phyloP scores from a whole-genome alignment of 2,329 filamentous ascomycete species.

The Thyridium curvatum region DNA sequence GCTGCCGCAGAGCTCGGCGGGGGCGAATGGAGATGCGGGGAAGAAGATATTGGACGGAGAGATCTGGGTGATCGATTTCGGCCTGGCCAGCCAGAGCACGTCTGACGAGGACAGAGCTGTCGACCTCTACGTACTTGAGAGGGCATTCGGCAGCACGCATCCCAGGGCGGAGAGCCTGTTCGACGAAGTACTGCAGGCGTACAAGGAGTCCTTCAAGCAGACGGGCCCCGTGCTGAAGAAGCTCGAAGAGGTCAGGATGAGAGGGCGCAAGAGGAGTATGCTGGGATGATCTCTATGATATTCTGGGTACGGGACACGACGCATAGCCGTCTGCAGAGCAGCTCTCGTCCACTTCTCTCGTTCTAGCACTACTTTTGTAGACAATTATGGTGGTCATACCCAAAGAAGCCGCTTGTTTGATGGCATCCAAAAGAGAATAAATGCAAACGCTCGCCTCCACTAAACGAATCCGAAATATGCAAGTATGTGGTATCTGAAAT shows the following conservation, averaged over 20 bases:
- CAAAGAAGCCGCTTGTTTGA: not conserved
- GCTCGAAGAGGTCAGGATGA: slow-evolving; percentile 86
- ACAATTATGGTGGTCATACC: slow-evolving; percentile 1
- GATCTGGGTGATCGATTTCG: slow-evolving; percentile 90
- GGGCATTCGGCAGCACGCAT: slow-evolving; percentile 93
- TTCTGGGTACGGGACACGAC: too few relatives aligned
- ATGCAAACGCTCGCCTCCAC: too few relatives aligned
- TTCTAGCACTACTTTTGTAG: too few relatives aligned
- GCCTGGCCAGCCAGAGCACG: slow-evolving; percentile 72
- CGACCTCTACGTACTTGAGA: slow-evolving; percentile 90
- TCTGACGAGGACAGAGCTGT: slow-evolving; percentile 93
- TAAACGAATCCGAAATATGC: too few relatives aligned
- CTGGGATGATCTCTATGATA: slow-evolving; percentile 53
- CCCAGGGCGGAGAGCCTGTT: slow-evolving; percentile 77
- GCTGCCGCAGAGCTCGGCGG: slow-evolving; percentile 10
- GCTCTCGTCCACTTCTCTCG: too few relatives aligned
- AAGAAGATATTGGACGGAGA: slow-evolving; percentile 53
- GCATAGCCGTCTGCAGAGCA: too few relatives aligned
- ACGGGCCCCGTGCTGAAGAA: slow-evolving; percentile 69
- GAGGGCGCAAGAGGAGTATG: slow-evolving; percentile 96
- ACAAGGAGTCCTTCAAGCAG: slow-evolving; percentile 69
- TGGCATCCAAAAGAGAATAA: slow-evolving; percentile 3
- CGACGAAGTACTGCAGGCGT: slow-evolving; percentile 65
- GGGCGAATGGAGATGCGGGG: slow-evolving; percentile 7
- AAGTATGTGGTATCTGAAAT: not conserved